These are phyloP conservation scores for Mucor velutinosus DNA, from an alignment of 371 early-diverging fungal genomes.

Conservation along the genomic window DNA sequence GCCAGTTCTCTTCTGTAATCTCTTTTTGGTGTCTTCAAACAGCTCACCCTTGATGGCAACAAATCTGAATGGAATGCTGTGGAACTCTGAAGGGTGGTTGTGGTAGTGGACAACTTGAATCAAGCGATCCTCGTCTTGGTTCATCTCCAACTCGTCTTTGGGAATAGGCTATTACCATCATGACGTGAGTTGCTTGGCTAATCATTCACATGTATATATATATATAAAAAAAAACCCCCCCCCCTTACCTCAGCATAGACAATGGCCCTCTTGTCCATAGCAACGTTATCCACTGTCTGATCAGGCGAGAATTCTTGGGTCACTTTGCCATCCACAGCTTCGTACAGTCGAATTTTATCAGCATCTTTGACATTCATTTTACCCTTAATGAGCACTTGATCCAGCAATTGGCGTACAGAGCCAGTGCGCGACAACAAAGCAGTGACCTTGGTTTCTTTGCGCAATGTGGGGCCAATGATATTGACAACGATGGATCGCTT, in stretches of 20 bases:
- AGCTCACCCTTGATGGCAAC: slow-evolving; percentile 71
- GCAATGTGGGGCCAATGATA: slow-evolving; percentile 49
- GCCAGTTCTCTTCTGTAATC: slow-evolving; percentile 74
- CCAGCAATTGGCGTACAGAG: slow-evolving; percentile 62
- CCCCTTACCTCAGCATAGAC: slow-evolving; percentile 50
- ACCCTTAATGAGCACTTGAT: slow-evolving; percentile 59
- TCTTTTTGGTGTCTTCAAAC: slow-evolving; percentile 69
- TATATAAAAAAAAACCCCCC: too few species aligned
- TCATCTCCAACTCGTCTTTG: slow-evolving; percentile 58
- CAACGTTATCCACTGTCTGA: slow-evolving; percentile 46
- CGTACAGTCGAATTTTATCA: slow-evolving; percentile 44
- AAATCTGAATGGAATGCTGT: slow-evolving; percentile 86
- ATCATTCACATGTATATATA: not conserved
- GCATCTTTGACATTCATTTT: slow-evolving; percentile 34
- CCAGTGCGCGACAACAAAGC: slow-evolving; percentile 62
- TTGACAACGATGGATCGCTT: slow-evolving; percentile 63
- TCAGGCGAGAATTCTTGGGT: slow-evolving; percentile 36
- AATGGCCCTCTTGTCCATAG: slow-evolving; percentile 23
- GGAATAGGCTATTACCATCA: slow-evolving; percentile 55
- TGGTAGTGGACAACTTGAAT: slow-evolving; percentile 77
- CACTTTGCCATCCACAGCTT: slow-evolving; percentile 44
- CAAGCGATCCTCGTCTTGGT: slow-evolving; percentile 49
- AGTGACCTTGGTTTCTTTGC: slow-evolving; percentile 45
- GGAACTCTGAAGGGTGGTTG: slow-evolving; percentile 64
- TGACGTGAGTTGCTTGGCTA: not conserved